A percentile compares a stretch with the other conserved stretches of the same genome.
These are phyloP conservation scores for Knoxia roxburghii DNA, from an alignment of 257 asterid genomes.

Conservation along the genomic window DNA sequence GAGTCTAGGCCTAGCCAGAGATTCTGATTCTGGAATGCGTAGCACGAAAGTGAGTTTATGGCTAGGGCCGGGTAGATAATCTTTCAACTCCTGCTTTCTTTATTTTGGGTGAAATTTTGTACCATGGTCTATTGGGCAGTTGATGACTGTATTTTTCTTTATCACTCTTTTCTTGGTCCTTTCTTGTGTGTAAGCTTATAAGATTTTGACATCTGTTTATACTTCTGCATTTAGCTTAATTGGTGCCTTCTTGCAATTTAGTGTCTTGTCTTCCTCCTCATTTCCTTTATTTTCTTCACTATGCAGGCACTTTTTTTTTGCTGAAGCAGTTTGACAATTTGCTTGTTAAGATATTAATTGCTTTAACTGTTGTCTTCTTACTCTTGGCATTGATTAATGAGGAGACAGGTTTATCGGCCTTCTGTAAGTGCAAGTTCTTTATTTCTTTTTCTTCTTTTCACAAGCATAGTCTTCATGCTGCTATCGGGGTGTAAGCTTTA, in stretches of 20 bases:
- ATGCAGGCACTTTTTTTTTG: conserved; percentile 83
- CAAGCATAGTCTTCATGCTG: no score
- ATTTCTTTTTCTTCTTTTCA: no score
- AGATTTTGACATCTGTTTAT: background rate
- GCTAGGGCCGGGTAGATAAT: no score
- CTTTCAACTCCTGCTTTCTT: no score
- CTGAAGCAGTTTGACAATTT: conserved; percentile 97
- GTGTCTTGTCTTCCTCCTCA: no score
- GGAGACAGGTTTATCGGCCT: conserved; percentile 93
- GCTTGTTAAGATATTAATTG: conserved; percentile 94
- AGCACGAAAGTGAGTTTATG: no score
- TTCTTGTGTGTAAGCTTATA: background rate
- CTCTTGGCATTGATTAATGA: conserved; percentile 88
- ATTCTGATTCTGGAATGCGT: no score
- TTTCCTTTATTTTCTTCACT: background rate
- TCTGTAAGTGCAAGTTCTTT: conserved; percentile 91
- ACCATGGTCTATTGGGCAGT: background rate
- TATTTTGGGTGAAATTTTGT: background rate
- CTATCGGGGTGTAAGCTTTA: no score
- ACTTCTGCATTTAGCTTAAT: background rate
- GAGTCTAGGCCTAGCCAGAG: no score
- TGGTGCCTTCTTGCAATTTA: background rate
- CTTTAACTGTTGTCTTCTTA: conserved; percentile 83
- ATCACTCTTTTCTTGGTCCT: background rate
- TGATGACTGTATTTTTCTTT: background rate